Evolutionary conservation across 1,139 yeast species (phyloP), one percentile per base, ranked within the genome.

Genomic region (Kodamaea arcana): DNA sequence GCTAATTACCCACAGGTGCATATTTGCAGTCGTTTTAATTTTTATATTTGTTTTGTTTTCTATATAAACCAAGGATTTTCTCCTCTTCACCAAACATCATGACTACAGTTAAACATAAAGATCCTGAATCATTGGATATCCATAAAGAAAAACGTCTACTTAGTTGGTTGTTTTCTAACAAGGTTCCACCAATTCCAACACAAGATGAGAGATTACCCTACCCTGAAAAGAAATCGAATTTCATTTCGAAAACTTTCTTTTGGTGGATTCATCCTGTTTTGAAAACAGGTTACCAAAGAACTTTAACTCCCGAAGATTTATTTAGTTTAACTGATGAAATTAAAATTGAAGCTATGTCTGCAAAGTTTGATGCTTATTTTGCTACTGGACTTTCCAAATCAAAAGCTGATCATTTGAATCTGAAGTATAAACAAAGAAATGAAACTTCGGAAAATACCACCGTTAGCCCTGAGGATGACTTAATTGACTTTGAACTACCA

Each of bases 211-310:
- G 78, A 32, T 48, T 36, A 18, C 46, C 50, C 2, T 72, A 55
- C 42, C 75, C 77, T 0, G 54, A 52, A 27, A 36, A 35, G 8
- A 38, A 48, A 2, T 52, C 67, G 11, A 69, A 68, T 41, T 28
- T 58, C 12, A 4, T 72, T 7, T 62, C 67, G n/a, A 48, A 54
- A 38, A 29, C 63, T 1, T 70, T 72, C 47, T 74, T 74, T 53
- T 65, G 74, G 70, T 72, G 78, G 76, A 45, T 75, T 34, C 41
- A 47, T 27, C 80, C 80, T 1, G 49, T 75, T 15, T 53, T 75
- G 65, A 48, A 46, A 16, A 57, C 63, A n/a, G 80, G 80, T 1
- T 75, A 75, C 47, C 67, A 63, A 46, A 56, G 80, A 41, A 74
- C 78, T 3, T 53, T 75, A 36, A 60, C 60, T 29, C 67, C 72